A percentile compares a stretch with the other conserved stretches of the same genome.
Evolutionary conservation across 306 rosid genomes (phyloP).

Genomic region (Alnus rubra): DNA sequence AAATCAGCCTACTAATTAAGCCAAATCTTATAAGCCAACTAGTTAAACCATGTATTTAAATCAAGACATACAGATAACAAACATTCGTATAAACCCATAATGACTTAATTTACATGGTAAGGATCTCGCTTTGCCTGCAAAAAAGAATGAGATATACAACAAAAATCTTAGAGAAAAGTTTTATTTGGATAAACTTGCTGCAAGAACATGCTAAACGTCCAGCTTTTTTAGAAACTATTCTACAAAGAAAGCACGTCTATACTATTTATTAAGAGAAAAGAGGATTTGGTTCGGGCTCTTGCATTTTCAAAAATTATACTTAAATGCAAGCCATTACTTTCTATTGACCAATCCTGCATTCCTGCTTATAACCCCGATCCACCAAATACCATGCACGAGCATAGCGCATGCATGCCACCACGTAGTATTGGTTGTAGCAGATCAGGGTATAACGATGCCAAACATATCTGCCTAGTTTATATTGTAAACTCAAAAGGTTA

Average conservation of each 20-base stretch:
- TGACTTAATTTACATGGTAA: conserved; percentile 29
- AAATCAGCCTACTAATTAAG: too few species aligned
- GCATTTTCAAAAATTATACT: background rate
- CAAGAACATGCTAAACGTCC: background rate
- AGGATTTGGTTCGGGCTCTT: background rate
- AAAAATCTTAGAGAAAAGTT: conserved; percentile 1
- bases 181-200: background rate
- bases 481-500: background rate
- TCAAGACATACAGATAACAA: too few species aligned
- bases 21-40: too few species aligned
- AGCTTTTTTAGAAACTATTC: background rate
- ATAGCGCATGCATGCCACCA: background rate
- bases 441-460: background rate
- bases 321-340: conserved; percentile 2
- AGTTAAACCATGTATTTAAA: too few species aligned
- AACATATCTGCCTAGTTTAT: background rate
- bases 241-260: background rate
- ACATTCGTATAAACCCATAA: too few species aligned
- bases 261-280: background rate
- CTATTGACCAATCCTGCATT: background rate
- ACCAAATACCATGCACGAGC: background rate
- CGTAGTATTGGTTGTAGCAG: background rate
- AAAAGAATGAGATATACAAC: conserved; percentile 13
- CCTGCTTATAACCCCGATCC: background rate
- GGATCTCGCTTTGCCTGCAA: conserved; percentile 96